phyloP scores from a whole-genome alignment of 257 asterid genomes.

The Solanum paucissectum region DNA sequence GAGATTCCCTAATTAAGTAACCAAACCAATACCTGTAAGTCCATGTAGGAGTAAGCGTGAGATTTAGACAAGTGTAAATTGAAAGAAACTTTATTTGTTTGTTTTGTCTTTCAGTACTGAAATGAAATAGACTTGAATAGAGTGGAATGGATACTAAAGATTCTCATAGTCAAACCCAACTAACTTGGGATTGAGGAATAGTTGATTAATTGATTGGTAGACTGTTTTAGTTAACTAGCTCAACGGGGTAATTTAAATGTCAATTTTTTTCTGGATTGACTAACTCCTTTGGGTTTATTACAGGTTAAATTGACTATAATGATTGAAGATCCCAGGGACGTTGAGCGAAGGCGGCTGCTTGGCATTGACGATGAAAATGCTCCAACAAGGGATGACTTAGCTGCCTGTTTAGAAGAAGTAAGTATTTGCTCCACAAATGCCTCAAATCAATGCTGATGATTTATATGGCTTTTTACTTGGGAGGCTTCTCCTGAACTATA shows the following conservation, averaged over 20 bases:
- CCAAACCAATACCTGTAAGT: neutral
- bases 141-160: neutral
- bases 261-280: neutral
- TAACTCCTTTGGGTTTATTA: neutral
- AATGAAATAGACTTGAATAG: neutral
- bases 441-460: neutral
- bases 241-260: neutral
- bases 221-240: neutral
- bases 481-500: neutral
- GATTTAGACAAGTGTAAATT: neutral
- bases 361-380: slow-evolving; percentile 92
- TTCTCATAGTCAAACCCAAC: neutral
- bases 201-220: neutral
- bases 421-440: neutral
- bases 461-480: neutral
- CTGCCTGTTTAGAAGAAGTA: slow-evolving; percentile 71
- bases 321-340: slow-evolving; percentile 97
- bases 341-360: slow-evolving; percentile 82
- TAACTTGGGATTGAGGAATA: neutral
- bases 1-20: neutral
- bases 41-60: neutral
- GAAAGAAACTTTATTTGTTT: neutral
- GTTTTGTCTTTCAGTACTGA: neutral
- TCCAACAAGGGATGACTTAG: slow-evolving; percentile 90
- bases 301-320: slow-evolving; percentile 75